Evolutionary conservation across 139 green algal species (phyloP).

Genomic region (Astrephomene gubernaculifera): DNA sequence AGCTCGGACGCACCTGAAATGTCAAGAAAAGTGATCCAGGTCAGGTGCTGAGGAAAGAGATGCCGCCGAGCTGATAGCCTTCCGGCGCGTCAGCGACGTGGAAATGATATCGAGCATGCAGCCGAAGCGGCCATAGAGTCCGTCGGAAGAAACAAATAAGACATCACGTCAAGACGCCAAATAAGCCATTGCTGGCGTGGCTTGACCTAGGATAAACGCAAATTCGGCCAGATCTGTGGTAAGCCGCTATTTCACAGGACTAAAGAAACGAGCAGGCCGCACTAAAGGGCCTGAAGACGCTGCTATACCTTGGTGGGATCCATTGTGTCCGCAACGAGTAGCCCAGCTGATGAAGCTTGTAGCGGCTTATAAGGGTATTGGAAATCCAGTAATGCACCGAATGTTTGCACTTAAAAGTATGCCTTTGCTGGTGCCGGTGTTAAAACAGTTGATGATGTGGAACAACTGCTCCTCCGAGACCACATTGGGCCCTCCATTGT

Average conservation of each 20-base stretch:
- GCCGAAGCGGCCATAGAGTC: neutral
- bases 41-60: neutral
- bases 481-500: neutral
- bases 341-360: too few relatives aligned
- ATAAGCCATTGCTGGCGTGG: too few relatives aligned
- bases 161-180: neutral
- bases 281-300: neutral
- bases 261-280: neutral
- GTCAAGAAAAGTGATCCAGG: too few relatives aligned
- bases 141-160: neutral
- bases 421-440: neutral
- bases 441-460: neutral
- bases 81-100: neutral
- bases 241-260: neutral
- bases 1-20: constrained; percentile 49
- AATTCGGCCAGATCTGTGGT: neutral
- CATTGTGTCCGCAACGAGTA: neutral
- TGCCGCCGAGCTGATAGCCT: neutral
- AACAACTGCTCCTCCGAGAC: neutral
- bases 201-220: neutral
- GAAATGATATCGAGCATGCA: neutral
- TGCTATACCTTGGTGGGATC: neutral
- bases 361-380: too few relatives aligned
- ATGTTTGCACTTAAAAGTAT: too few relatives aligned
- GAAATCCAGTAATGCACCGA: too few relatives aligned